These are phyloP conservation scores for Mortierella sp. DNA, from an alignment of 371 early-diverging fungal species.

Conservation along the genomic window DNA sequence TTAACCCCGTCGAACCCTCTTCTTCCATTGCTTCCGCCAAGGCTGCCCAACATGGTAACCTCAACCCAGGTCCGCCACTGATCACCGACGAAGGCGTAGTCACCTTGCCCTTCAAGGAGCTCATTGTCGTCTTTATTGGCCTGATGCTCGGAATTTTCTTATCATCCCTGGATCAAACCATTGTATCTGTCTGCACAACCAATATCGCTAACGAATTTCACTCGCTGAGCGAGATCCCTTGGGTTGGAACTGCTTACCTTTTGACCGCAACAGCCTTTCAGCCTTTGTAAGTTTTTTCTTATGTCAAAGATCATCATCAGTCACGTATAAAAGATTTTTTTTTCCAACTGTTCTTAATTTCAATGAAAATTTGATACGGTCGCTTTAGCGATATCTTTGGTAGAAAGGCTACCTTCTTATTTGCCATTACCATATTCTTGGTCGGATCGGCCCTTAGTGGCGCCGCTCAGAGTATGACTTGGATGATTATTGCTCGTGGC, in stretches of 20 bases:
- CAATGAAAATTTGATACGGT: constrained; percentile 58
- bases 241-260: constrained; percentile 73
- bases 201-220: constrained; percentile 67
- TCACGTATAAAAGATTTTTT: constrained; percentile 62
- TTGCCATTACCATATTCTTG: constrained; percentile 63
- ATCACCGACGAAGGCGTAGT: constrained; percentile 3
- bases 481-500: constrained; percentile 60
- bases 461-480: constrained; percentile 54
- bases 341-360: constrained; percentile 31
- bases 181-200: constrained; percentile 72
- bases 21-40: background rate
- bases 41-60: constrained; percentile 9
- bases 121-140: constrained; percentile 46
- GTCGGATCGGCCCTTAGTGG: constrained; percentile 65
- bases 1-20: background rate
- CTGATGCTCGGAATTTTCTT: constrained; percentile 70
- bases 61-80: constrained; percentile 30
- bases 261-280: constrained; percentile 69
- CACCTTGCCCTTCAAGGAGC: constrained; percentile 27
- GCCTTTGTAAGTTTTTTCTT: constrained; percentile 37
- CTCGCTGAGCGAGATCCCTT: constrained; percentile 66
- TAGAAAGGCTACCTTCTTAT: constrained; percentile 61
- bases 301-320: no score
- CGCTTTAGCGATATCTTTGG: constrained; percentile 59
- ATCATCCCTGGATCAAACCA: constrained; percentile 78